Percentiles rank a stretch among this genome's conserved stretches.
Evolutionary conservation across 257 asterid genomes (phyloP).

Genomic region (Nicotiana sylvestris): DNA sequence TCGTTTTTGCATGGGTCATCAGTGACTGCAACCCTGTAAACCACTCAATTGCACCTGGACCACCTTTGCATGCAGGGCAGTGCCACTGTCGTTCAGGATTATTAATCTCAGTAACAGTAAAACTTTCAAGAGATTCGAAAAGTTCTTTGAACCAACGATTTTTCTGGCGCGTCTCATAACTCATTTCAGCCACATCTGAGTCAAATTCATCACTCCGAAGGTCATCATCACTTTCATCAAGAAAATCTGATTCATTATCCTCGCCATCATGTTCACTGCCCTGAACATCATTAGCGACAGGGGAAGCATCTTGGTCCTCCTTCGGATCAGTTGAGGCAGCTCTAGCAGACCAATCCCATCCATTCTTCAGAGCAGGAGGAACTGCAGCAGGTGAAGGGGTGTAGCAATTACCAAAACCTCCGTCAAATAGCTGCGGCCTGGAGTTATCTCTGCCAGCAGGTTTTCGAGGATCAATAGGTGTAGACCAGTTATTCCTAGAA

Average conservation of each 20-base stretch:
- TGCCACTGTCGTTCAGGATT: slow-evolving; percentile 39
- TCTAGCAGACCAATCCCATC: slow-evolving; percentile 47
- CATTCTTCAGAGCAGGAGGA: slow-evolving; percentile 51
- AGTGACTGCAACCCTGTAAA: slow-evolving; percentile 39
- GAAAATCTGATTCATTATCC: slow-evolving; percentile 34
- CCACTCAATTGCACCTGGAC: slow-evolving; percentile 48
- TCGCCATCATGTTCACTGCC: slow-evolving; percentile 15
- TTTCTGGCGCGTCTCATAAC: slow-evolving; percentile 27
- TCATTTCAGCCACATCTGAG: slow-evolving; percentile 32
- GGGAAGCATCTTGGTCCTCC: slow-evolving; percentile 12
- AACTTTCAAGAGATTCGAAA: slow-evolving; percentile 26
- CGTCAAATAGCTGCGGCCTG: slow-evolving; percentile 26
- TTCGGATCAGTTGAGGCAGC: slow-evolving; percentile 25
- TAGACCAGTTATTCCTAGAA: slow-evolving; percentile 33
- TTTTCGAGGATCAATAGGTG: slow-evolving; percentile 35
- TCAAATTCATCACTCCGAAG: slow-evolving; percentile 27
- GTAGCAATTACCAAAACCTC: slow-evolving; percentile 5
- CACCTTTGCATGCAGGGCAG: slow-evolving; percentile 45
- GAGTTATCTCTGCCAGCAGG: slow-evolving; percentile 42
- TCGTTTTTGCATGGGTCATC: slow-evolving; percentile 35
- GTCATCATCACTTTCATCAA: slow-evolving; percentile 28
- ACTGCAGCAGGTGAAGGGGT: slow-evolving; percentile 24
- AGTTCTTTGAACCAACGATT: slow-evolving; percentile 26
- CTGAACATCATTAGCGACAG: slow-evolving; percentile 12
- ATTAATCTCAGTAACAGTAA: slow-evolving; percentile 25